Percentiles rank a stretch among this genome's conserved stretches.
Conservation (phyloP, 2,329 filamentous ascomycete genomes). For the Monilinia vaccinii-corymbosi region DNA sequence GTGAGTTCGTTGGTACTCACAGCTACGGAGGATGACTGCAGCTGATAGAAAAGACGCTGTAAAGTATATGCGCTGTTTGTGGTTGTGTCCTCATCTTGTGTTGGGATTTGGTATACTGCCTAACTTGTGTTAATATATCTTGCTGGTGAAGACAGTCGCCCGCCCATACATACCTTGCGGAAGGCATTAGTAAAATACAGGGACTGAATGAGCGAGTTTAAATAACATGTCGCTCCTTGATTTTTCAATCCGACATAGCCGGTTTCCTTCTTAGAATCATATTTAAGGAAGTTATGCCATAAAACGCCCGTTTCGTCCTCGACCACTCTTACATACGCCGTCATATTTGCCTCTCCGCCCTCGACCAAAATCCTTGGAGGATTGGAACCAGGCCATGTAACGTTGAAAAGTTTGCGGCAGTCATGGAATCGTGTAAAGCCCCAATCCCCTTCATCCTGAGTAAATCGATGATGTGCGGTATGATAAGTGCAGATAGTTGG, state of each 20-base stretch:
- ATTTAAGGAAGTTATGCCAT: constrained; percentile 88
- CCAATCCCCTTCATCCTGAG: constrained; percentile 94
- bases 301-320: constrained; percentile 83
- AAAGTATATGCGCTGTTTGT: constrained; percentile 88
- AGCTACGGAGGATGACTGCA: constrained; percentile 76
- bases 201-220: constrained; percentile 77
- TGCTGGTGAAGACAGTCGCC: background rate
- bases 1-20: constrained; percentile 91
- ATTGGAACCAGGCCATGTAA: constrained; percentile 59
- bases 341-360: constrained; percentile 68
- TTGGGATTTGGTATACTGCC: constrained; percentile 97
- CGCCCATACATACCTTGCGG: constrained; percentile 57
- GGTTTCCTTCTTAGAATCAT: constrained; percentile 98
- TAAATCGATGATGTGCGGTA: constrained; percentile 89
- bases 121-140: constrained; percentile 30
- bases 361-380: constrained; percentile 59
- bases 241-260: constrained; percentile 96
- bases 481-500: constrained; percentile 76
- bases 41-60: constrained; percentile 86
- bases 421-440: constrained; percentile 97
- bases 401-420: constrained; percentile 72
- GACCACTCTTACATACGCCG: constrained; percentile 71
- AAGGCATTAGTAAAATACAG: constrained; percentile 87
- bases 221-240: constrained; percentile 85
- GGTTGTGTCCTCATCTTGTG: constrained; percentile 70